phyloP scores from a whole-genome alignment of 805 yeast genomes.

The Kuraishia borneana region DNA sequence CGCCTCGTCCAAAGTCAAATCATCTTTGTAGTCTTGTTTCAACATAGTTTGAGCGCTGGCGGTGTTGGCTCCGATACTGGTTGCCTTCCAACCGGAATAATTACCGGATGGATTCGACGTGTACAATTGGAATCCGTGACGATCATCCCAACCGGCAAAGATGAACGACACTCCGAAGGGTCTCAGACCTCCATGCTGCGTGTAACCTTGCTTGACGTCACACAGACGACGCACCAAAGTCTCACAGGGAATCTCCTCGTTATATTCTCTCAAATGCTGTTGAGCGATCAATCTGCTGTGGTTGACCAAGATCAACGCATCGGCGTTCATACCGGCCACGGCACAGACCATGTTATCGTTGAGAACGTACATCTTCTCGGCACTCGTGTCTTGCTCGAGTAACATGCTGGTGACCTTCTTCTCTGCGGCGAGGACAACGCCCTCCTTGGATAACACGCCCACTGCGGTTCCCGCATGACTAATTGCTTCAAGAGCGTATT shows the following conservation, averaged over 20 bases:
- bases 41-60: slow-evolving; percentile 92
- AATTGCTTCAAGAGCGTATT: slow-evolving; percentile 89
- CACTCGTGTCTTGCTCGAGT: slow-evolving; percentile 85
- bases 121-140: slow-evolving; percentile 82
- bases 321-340: slow-evolving; percentile 97
- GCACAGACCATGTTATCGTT: slow-evolving; percentile 83
- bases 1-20: slow-evolving; percentile 62
- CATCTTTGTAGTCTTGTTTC: slow-evolving; percentile 91
- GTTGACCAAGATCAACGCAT: slow-evolving; percentile 84
- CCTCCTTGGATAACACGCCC: slow-evolving; percentile 67
- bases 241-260: slow-evolving; percentile 92
- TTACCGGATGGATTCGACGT: slow-evolving; percentile 97
- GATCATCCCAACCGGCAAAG: slow-evolving; percentile 90
- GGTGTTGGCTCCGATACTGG: slow-evolving; percentile 92
- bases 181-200: slow-evolving; percentile 97
- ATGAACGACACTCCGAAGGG: slow-evolving; percentile 97
- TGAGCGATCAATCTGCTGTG: slow-evolving; percentile 83
- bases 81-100: slow-evolving; percentile 98
- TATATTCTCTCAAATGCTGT: slow-evolving; percentile 71
- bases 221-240: slow-evolving; percentile 79
- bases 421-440: slow-evolving; percentile 95
- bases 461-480: slow-evolving; percentile 77
- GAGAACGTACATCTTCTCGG: slow-evolving; percentile 83
- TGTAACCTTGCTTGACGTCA: slow-evolving; percentile 93
- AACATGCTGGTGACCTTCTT: slow-evolving; percentile 88